These are phyloP conservation scores for Colletotrichum caudatum DNA, from an alignment of 2,329 filamentous ascomycete genomes.

Conservation along the genomic window DNA sequence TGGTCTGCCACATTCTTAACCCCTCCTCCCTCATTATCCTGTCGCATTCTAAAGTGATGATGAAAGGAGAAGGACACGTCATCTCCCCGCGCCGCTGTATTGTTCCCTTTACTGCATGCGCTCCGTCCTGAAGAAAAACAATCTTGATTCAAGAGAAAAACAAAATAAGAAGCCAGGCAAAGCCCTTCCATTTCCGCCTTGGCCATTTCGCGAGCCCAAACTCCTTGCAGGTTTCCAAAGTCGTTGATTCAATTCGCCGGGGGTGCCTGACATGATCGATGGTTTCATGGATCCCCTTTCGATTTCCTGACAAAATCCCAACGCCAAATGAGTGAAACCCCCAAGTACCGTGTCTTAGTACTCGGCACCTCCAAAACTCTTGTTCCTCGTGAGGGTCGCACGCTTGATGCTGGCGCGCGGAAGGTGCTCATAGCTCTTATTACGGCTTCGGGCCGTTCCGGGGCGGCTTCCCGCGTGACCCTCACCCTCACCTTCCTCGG, in stretches of 20 bases:
- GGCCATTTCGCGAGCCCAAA: conserved; percentile 20
- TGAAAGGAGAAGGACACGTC: not conserved
- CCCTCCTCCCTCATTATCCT: not conserved
- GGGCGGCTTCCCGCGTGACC: conserved; percentile 45
- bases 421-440: conserved; percentile 56
- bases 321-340: conserved; percentile 36
- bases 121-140: not conserved
- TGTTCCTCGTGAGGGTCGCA: conserved; percentile 61
- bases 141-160: not conserved
- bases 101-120: not conserved
- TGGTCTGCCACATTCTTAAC: conserved; percentile 27
- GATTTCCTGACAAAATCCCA: conserved; percentile 2
- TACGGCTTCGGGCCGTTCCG: conserved; percentile 51
- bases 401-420: conserved; percentile 59
- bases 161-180: not conserved
- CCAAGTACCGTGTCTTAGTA: conserved; percentile 49
- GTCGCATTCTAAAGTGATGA: conserved; percentile 28
- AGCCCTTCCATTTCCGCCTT: conserved; percentile 23
- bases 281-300: not conserved
- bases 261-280: too few relatives aligned
- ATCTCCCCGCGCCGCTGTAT: not conserved
- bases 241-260: conserved; percentile 15
- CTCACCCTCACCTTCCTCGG: conserved; percentile 56
- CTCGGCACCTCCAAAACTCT: conserved; percentile 63
- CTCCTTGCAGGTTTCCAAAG: conserved; percentile 29